Base-by-base conservation (phyloP, 2,329 filamentous ascomycete genomes). In the Paraconiothyrium brasiliense region DNA sequence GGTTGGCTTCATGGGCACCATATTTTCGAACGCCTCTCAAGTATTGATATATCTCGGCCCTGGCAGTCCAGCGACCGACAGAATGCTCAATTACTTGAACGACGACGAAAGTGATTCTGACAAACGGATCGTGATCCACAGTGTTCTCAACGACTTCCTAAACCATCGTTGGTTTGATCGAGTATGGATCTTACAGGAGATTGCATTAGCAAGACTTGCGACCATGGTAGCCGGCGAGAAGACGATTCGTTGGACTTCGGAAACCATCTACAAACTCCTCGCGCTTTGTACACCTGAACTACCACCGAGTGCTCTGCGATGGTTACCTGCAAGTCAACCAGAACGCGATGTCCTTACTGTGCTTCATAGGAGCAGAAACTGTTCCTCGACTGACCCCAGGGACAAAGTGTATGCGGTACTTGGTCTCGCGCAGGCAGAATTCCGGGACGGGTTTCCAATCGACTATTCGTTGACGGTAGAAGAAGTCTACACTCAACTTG, bases 131-230 rank as follows among this genome's bases (percentile, higher is more conserved):
- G 32, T 16, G 13, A n/a, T 49, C 20, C 24, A 46, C 34, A n/a
- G 37, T 34, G 27, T 44, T 6, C 8, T 52, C 34, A 30, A 39
- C 5, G 14, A 43, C 2, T 61, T 61, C 32, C 13, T 61, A 8
- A 24, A 35, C 16, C 27, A n/a, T 27, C 30, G 60, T 30, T 62
- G 60, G 60, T 56, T 62, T 13, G 51, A 58, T 57, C 64, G 66
- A 35, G 60, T 71, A 7, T 69, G 66, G 63, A 63, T 68, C 14
- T 54, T 70, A 27, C 71, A 68, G 54, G 66, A 65, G 32, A 61
- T 71, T 34, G 67, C 69, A 35, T 46, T 69, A 3, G 65, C 65
- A n/a, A 22, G 13, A 39, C 49, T 52, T 7, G 64, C 61, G 1
- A 64, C 52, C 1, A 41, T 67, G n/a, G 49, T 54, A 22, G 52